Evolutionary conservation across 495 filamentous ascomycete species (phyloP).

Genomic region (Wilcoxina mikolae): DNA sequence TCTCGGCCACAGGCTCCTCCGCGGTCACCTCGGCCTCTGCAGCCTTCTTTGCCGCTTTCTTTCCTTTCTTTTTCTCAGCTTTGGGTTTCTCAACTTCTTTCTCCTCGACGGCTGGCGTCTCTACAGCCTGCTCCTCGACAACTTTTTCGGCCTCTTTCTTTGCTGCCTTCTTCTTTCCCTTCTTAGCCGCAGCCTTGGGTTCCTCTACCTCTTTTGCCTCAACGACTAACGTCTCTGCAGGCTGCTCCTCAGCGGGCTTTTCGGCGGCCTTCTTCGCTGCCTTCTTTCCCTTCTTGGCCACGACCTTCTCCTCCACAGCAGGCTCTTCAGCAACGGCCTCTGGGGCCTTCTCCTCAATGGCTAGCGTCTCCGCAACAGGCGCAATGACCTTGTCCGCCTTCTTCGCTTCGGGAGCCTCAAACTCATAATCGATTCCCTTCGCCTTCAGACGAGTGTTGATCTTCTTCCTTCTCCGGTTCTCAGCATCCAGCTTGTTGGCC

Average conservation of each 20-base stretch:
- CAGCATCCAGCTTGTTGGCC: slow-evolving; percentile 53
- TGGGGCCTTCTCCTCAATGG: slow-evolving; percentile 31
- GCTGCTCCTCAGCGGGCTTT: slow-evolving; percentile 11
- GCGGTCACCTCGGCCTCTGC: slow-evolving; percentile 11
- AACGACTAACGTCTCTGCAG: slow-evolving; percentile 5
- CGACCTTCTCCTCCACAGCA: slow-evolving; percentile 11
- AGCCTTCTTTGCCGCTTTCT: not conserved
- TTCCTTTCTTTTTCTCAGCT: not conserved
- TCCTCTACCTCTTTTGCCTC: not conserved
- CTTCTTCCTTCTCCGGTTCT: slow-evolving; percentile 49
- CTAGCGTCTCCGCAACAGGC: slow-evolving; percentile 26
- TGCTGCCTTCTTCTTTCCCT: slow-evolving; percentile 13
- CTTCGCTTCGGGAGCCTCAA: slow-evolving; percentile 59
- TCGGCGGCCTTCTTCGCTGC: slow-evolving; percentile 5
- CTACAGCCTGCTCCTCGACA: slow-evolving; percentile 7
- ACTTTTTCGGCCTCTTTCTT: slow-evolving; percentile 12
- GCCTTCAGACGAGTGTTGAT: slow-evolving; percentile 62
- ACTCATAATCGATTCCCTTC: slow-evolving; percentile 60
- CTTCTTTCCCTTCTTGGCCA: slow-evolving; percentile 15
- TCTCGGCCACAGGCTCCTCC: slow-evolving; percentile 4
- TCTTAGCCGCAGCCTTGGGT: slow-evolving; percentile 2
- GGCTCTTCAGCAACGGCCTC: slow-evolving; percentile 12
- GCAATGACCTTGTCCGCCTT: slow-evolving; percentile 42
- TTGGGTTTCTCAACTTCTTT: slow-evolving; percentile 3
- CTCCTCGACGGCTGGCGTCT: not conserved